Percentiles rank a stretch among this genome's conserved stretches.
phyloP scores from a whole-genome alignment of 2,329 filamentous ascomycete genomes.

The Erysiphe neolycopersici region DNA sequence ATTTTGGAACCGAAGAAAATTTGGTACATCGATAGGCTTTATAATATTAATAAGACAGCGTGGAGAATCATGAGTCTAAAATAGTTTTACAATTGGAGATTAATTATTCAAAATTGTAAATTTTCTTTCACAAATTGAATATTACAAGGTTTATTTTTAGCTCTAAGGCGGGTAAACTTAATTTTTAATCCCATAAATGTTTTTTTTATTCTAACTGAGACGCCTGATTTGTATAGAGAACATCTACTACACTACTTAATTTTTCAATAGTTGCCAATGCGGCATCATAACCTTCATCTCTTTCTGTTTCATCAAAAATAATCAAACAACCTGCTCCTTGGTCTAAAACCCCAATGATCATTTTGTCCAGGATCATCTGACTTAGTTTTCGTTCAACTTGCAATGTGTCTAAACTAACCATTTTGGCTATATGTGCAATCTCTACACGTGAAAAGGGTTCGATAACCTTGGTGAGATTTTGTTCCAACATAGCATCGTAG shows the following conservation, averaged over 20 bases:
- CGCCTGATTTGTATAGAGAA: constrained; percentile 92
- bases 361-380: constrained; percentile 98
- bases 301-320: constrained; percentile 83
- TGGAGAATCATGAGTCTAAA: too few relatives aligned
- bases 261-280: constrained; percentile 90
- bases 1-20: too few relatives aligned
- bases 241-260: constrained; percentile 88
- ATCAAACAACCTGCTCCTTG: constrained; percentile 95
- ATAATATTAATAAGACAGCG: too few relatives aligned
- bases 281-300: constrained; percentile 82
- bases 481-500: constrained; percentile 96
- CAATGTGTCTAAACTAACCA: constrained; percentile 85
- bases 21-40: too few relatives aligned
- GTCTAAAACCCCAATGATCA: constrained; percentile 90
- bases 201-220: constrained; percentile 60
- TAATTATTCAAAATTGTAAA: too few relatives aligned
- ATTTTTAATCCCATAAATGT: not conserved
- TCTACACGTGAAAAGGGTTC: constrained; percentile 95
- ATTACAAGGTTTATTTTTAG: too few relatives aligned
- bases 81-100: too few relatives aligned
- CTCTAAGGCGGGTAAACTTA: too few relatives aligned
- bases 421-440: constrained; percentile 88
- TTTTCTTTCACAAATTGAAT: too few relatives aligned
- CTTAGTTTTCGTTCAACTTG: constrained; percentile 96
- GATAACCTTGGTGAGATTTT: constrained; percentile 98